phyloP scores from a whole-genome alignment of 352 stramenopile species.

The Bremia lactucae region DNA sequence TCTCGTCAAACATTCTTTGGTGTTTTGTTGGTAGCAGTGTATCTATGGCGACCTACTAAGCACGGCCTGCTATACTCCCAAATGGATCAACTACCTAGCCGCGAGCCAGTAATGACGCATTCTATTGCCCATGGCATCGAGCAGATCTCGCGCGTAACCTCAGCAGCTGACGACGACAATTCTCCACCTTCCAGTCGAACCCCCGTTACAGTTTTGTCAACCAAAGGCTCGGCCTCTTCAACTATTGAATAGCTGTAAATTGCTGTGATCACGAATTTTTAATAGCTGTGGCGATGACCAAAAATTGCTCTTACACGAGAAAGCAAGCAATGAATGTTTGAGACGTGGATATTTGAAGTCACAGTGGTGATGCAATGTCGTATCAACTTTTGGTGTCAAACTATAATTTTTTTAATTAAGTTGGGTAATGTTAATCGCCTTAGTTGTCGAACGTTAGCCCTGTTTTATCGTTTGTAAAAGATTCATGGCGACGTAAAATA shows the following conservation, averaged over 20 bases:
- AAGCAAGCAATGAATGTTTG: too few relatives aligned
- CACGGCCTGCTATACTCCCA: slow-evolving; percentile 59
- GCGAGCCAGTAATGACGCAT: slow-evolving; percentile 39
- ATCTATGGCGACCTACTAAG: slow-evolving; percentile 62
- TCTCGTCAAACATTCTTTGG: slow-evolving; percentile 63
- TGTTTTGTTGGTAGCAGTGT: slow-evolving; percentile 50
- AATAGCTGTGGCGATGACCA: too few relatives aligned
- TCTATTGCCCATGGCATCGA: slow-evolving; percentile 42
- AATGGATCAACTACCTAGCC: slow-evolving; percentile 72
- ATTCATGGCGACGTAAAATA: too few relatives aligned
- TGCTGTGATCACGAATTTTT: too few relatives aligned
- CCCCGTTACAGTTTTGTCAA: neutral
- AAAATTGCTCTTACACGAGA: too few relatives aligned
- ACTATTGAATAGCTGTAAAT: slow-evolving; percentile 20
- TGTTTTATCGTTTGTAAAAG: too few relatives aligned
- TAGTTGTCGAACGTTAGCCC: too few relatives aligned
- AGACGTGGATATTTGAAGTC: too few relatives aligned
- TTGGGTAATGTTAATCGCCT: too few relatives aligned
- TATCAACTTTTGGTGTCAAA: too few relatives aligned
- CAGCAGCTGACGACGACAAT: slow-evolving; percentile 36
- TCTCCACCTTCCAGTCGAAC: slow-evolving; percentile 4
- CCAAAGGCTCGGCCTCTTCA: slow-evolving; percentile 1
- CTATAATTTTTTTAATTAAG: too few relatives aligned
- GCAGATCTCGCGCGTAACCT: slow-evolving; percentile 45
- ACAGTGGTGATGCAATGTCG: too few relatives aligned